Percentiles rank a stretch among this genome's conserved stretches.
Evolutionary conservation across 2,329 filamentous ascomycete genomes (phyloP).

Genomic region (Pezicula rhizophila): DNA sequence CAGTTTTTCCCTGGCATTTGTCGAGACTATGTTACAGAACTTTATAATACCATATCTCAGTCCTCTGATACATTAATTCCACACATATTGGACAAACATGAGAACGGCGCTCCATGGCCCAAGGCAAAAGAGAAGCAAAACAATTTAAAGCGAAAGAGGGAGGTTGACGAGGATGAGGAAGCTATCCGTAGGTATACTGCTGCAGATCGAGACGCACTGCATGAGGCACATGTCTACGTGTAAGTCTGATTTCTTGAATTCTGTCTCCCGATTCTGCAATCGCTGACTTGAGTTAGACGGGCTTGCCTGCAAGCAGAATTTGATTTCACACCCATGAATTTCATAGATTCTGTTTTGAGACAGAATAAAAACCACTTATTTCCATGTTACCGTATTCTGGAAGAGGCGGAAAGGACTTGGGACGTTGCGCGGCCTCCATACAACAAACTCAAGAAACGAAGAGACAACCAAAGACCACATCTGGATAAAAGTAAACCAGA

Average conservation of each 20-base stretch:
- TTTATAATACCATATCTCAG: constrained; percentile 26
- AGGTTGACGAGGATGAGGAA: constrained; percentile 29
- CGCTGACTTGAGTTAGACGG: constrained; percentile 13
- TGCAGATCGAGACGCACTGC: constrained; percentile 19
- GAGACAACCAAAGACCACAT: constrained; percentile 17
- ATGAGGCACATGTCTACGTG: constrained; percentile 6
- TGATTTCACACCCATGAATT: constrained; percentile 28
- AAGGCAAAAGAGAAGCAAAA: constrained; percentile 31
- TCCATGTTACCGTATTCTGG: constrained; percentile 24
- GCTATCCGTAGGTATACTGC: constrained; percentile 28
- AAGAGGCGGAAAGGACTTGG: constrained; percentile 30
- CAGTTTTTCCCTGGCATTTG: constrained; percentile 42
- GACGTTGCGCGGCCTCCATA: constrained; percentile 18
- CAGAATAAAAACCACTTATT: constrained; percentile 26
- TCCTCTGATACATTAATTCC: constrained; percentile 24
- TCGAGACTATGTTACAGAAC: constrained; percentile 31
- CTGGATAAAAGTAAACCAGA: neutral
- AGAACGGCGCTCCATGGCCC: constrained; percentile 34
- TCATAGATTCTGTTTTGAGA: constrained; percentile 29
- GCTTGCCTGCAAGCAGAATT: constrained; percentile 28
- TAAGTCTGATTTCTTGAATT: neutral
- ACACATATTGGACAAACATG: constrained; percentile 35
- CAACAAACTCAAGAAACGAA: constrained; percentile 21
- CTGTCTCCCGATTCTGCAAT: neutral
- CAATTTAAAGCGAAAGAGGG: constrained; percentile 30